Evolutionary conservation across 2,329 filamentous ascomycete genomes (phyloP).

Genomic region (Arachnopeziza araneosa): DNA sequence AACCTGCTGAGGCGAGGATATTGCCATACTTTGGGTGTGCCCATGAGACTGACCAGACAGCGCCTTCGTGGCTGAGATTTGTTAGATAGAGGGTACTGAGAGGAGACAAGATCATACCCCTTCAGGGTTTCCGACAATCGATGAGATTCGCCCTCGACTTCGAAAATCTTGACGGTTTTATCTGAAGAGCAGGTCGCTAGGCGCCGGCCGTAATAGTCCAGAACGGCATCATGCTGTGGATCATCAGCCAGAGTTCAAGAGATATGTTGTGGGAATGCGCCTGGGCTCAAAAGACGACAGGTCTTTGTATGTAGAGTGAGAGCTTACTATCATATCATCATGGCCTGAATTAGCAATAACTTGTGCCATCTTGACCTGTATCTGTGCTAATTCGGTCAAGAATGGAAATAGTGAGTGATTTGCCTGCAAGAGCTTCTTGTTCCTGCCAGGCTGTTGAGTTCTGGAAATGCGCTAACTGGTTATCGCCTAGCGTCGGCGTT

Average conservation of each 20-base stretch:
- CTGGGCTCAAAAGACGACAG: background rate
- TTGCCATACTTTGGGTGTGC: constrained; percentile 98
- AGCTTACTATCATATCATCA: constrained; percentile 96
- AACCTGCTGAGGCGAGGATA: constrained; percentile 90
- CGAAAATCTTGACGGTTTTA: constrained; percentile 98
- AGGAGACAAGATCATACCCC: constrained; percentile 53
- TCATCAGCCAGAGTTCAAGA: constrained; percentile 14
- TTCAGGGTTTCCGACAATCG: constrained; percentile 88
- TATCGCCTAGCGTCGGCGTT: background rate
- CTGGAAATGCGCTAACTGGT: background rate
- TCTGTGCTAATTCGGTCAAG: background rate
- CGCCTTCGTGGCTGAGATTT: constrained; percentile 74
- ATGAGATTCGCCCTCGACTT: constrained; percentile 90
- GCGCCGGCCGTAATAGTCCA: constrained; percentile 96
- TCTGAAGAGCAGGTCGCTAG: constrained; percentile 97
- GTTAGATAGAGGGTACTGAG: constrained; percentile 14
- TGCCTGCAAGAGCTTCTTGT: background rate
- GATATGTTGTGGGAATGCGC: background rate
- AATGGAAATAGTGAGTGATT: background rate
- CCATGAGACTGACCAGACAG: constrained; percentile 97
- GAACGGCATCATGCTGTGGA: constrained; percentile 84
- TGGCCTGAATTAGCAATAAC: constrained; percentile 82
- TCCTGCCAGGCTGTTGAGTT: background rate
- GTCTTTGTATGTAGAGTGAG: background rate
- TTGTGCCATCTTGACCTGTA: constrained; percentile 51